These are phyloP conservation scores for Lumnitzera racemosa DNA, from an alignment of 345 rosid genomes.

Conservation along the genomic window DNA sequence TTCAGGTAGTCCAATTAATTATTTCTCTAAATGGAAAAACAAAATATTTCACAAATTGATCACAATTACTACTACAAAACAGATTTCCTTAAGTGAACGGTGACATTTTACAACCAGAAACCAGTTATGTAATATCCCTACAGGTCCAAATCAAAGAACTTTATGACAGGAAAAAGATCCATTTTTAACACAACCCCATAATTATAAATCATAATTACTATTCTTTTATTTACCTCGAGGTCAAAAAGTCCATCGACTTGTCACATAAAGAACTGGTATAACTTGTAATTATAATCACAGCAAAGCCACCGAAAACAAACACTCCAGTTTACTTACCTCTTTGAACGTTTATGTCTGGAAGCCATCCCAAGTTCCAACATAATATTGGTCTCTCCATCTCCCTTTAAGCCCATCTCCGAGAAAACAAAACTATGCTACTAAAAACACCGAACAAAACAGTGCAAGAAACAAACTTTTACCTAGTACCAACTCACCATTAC, in stretches of 20 bases:
- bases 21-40: too few relatives aligned
- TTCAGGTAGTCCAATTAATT: too few relatives aligned
- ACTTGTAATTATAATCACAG: conserved; percentile 11
- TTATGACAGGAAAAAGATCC: not conserved
- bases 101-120: not conserved
- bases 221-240: conserved; percentile 13
- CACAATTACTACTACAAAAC: too few relatives aligned
- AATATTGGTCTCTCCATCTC: conserved; percentile 36
- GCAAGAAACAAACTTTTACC: conserved; percentile 5
- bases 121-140: not conserved
- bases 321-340: conserved; percentile 41
- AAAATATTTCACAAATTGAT: too few relatives aligned
- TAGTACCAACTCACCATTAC: too few relatives aligned
- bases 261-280: conserved; percentile 13
- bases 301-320: conserved; percentile 6
- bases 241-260: conserved; percentile 23
- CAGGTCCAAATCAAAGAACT: not conserved
- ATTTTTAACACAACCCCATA: conserved; percentile 27
- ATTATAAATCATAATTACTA: conserved; percentile 14
- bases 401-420: conserved; percentile 50
- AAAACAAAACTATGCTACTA: conserved; percentile 1
- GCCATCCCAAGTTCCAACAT: conserved; percentile 38
- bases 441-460: conserved; percentile 9
- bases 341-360: conserved; percentile 68
- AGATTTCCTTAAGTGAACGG: too few relatives aligned